Evolutionary conservation across 768 basidiomycete species (phyloP).

Genomic region (Ramaria sp.): DNA sequence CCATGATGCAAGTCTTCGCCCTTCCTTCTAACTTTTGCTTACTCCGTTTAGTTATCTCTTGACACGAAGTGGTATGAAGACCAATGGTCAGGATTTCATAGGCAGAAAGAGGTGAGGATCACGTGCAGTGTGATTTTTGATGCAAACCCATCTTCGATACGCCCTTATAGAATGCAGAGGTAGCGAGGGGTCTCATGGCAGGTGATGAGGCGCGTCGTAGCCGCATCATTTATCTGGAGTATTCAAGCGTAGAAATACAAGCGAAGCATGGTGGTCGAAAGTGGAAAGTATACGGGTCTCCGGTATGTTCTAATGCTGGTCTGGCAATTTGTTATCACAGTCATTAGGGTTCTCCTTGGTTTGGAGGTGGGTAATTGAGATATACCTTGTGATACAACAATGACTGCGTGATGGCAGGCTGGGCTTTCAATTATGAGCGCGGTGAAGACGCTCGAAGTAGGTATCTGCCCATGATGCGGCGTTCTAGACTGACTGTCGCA

Average conservation of each 20-base stretch:
- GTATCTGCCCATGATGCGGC: background rate
- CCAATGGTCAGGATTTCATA: background rate
- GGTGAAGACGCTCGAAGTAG: background rate
- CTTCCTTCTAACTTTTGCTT: background rate
- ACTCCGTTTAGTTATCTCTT: background rate
- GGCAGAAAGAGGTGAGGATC: conserved; percentile 5
- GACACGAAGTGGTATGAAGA: conserved; percentile 2
- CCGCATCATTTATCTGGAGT: conserved; percentile 5
- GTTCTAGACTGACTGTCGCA: background rate
- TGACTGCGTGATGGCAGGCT: background rate
- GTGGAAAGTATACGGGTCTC: conserved; percentile 10
- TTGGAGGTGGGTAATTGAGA: background rate
- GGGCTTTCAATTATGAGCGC: conserved; percentile 2
- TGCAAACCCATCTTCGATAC: background rate
- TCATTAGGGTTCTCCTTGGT: background rate
- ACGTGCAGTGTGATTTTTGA: background rate
- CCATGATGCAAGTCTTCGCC: background rate
- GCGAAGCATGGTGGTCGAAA: background rate
- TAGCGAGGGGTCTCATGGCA: background rate
- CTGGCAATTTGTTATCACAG: background rate
- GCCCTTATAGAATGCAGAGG: background rate
- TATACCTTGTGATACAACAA: background rate
- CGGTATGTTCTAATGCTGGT: background rate
- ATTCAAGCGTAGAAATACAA: conserved; percentile 3
- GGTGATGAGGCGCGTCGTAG: conserved; percentile 2